These are phyloP conservation scores for Linnemannia exigua DNA, from an alignment of 192 early-diverging fungal species.

Conservation along the genomic window DNA sequence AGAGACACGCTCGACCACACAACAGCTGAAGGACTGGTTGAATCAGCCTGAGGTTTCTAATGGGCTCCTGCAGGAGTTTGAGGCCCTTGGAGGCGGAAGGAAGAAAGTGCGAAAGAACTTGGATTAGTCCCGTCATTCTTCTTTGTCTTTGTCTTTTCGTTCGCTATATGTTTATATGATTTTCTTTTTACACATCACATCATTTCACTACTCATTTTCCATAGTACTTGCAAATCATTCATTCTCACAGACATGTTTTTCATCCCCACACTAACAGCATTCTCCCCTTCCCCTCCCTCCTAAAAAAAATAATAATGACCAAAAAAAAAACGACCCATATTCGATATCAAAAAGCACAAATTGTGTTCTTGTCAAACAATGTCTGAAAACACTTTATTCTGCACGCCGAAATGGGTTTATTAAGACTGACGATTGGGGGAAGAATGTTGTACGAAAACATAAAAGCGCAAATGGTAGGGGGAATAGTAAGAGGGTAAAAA, in stretches of 20 bases:
- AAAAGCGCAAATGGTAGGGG: not conserved
- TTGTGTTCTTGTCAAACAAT: no score
- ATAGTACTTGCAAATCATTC: no score
- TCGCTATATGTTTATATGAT: not conserved
- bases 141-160: not conserved
- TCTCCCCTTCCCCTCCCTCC: no score
- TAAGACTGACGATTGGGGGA: not conserved
- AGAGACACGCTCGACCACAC: conserved; percentile 59
- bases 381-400: not conserved
- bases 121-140: conserved; percentile 15
- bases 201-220: not conserved
- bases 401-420: not conserved
- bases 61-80: conserved; percentile 66
- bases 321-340: not conserved
- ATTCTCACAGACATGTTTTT: not conserved
- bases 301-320: not conserved
- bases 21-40: conserved; percentile 63
- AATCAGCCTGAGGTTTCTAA: conserved; percentile 52
- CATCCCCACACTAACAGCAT: not conserved
- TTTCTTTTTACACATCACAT: not conserved
- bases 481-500: not conserved
- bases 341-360: not conserved
- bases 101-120: conserved; percentile 52
- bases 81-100: conserved; percentile 47
- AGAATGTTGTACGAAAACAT: not conserved